Evolutionary conservation across 768 basidiomycete genomes (phyloP).

Genomic region (Boletus subparvulus): DNA sequence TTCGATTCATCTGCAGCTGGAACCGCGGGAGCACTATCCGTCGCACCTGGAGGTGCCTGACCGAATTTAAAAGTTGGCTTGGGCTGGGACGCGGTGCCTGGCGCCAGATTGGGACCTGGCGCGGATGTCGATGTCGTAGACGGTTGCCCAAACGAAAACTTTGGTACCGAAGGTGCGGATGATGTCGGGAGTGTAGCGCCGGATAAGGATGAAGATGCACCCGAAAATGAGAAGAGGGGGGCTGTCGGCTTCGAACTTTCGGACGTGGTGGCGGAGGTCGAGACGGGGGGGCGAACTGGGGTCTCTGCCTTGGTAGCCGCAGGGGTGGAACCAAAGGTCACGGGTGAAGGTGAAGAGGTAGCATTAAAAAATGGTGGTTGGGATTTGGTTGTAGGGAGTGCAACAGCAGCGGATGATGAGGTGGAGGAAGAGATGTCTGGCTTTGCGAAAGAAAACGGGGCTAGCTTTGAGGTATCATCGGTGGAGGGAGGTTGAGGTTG

Average conservation of each 20-base stretch:
- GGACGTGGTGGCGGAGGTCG: background rate
- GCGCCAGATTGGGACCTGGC: constrained; percentile 2
- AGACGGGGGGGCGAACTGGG: background rate
- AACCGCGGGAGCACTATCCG: constrained; percentile 22
- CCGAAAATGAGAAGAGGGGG: constrained; percentile 24
- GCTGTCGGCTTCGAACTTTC: constrained; percentile 14
- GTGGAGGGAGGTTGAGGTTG: constrained; percentile 10
- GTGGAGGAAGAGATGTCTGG: constrained; percentile 24
- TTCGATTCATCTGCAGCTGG: constrained; percentile 22
- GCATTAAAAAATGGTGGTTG: constrained; percentile 22
- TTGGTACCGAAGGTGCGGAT: constrained; percentile 15
- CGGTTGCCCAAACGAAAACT: constrained; percentile 29
- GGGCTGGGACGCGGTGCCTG: constrained; percentile 17
- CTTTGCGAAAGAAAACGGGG: constrained; percentile 15
- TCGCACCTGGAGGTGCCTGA: constrained; percentile 20
- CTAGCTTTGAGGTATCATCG: constrained; percentile 12
- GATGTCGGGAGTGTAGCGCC: constrained; percentile 2
- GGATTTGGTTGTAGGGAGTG: constrained; percentile 7
- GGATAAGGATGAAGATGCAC: constrained; percentile 7
- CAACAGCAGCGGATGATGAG: constrained; percentile 14
- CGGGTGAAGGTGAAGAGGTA: constrained; percentile 1
- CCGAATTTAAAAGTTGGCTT: constrained; percentile 23
- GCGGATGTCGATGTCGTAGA: constrained; percentile 4
- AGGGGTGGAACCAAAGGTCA: constrained; percentile 10
- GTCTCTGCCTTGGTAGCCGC: constrained; percentile 7